Conservation (phyloP, 441 rosid genomes). For the Arabidopsis hybrid region DNA sequence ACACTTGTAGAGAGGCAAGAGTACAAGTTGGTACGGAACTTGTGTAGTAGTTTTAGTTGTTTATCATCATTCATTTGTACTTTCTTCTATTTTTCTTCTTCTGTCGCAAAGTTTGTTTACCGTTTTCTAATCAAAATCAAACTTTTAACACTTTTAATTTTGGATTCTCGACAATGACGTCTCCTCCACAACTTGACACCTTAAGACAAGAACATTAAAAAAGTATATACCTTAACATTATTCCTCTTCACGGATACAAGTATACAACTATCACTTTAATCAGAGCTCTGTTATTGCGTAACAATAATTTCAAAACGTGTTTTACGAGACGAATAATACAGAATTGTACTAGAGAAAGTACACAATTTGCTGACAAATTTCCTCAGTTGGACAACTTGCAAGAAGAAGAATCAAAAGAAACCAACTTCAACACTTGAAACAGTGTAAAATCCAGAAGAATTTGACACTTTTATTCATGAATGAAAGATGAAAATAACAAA, state of each 20-base stretch:
- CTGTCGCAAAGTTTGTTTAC: conserved; percentile 14
- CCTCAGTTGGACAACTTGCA: conserved; percentile 20
- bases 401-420: neutral
- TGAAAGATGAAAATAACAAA: neutral
- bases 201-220: neutral
- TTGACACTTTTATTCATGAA: conserved; percentile 6
- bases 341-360: neutral
- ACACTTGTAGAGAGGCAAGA: neutral
- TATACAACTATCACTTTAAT: neutral
- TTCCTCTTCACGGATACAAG: neutral
- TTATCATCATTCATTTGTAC: neutral
- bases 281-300: conserved; percentile 1
- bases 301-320: conserved; percentile 22
- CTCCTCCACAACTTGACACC: conserved; percentile 8
- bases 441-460: neutral
- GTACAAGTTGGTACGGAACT: conserved; percentile 44
- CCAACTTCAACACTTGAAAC: neutral
- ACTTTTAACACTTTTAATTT: neutral
- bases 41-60: conserved; percentile 2
- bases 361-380: neutral
- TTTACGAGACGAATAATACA: conserved; percentile 19
- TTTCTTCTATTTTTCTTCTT: neutral
- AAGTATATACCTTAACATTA: neutral
- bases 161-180: conserved; percentile 27
- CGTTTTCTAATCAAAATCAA: conserved; percentile 21